These are phyloP conservation scores for Thelephora ganbajun DNA, from an alignment of 768 basidiomycete genomes.

Conservation along the genomic window DNA sequence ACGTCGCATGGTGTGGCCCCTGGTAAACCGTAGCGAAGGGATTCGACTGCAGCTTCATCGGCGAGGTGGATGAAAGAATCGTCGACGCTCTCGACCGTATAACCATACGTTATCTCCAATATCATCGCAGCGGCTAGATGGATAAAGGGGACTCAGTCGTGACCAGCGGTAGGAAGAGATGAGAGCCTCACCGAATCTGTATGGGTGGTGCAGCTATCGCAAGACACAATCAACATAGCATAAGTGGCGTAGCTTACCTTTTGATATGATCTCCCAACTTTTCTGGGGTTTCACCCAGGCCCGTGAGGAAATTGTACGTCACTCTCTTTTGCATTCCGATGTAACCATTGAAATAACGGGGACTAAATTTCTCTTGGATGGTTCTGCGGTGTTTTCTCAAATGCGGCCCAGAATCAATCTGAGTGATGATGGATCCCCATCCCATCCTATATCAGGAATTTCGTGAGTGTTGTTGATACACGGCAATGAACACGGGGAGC, in stretches of 20 bases:
- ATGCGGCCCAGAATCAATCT: background rate
- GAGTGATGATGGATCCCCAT: background rate
- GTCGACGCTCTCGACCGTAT: slow-evolving; percentile 4
- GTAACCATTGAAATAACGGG: slow-evolving; percentile 3
- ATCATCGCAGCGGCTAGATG: slow-evolving; percentile 9
- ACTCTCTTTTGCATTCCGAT: slow-evolving; percentile 8
- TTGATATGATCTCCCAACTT: slow-evolving; percentile 7
- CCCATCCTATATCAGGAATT: background rate
- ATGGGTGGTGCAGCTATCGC: background rate
- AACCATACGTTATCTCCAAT: slow-evolving; percentile 8
- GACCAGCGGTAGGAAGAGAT: background rate
- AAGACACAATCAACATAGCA: background rate
- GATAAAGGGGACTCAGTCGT: background rate
- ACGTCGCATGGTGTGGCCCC: slow-evolving; percentile 19
- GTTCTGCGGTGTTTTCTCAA: background rate
- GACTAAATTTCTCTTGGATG: background rate
- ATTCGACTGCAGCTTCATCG: slow-evolving; percentile 9
- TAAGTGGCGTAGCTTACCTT: slow-evolving; percentile 4
- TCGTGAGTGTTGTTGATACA: too few relatives aligned
- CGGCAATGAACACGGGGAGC: too few relatives aligned
- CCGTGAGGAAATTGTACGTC: slow-evolving; percentile 5
- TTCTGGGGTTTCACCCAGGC: slow-evolving; percentile 6
- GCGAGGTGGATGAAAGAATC: slow-evolving; percentile 7
- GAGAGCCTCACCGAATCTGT: slow-evolving; percentile 6
- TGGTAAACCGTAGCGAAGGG: slow-evolving; percentile 5